Evolutionary conservation across 495 filamentous ascomycete genomes (phyloP), one percentile per base, ranked within the genome.

Genomic region (Acidiella bohemica): DNA sequence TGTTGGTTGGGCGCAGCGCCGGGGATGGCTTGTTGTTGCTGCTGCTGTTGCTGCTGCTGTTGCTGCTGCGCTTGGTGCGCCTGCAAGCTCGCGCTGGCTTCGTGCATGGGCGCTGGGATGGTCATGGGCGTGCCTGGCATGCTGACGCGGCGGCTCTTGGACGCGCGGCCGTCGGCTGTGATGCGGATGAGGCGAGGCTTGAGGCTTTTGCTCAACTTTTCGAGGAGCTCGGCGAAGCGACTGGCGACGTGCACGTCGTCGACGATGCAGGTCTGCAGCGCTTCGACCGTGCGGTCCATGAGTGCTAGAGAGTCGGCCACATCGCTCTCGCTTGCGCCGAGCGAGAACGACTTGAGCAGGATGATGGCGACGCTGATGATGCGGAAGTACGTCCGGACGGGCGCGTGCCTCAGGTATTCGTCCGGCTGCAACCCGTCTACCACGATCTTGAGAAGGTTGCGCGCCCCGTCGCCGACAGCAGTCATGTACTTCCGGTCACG

Each of bases 181-280:
- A 66, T 50, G 17, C 60, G 58, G 14, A 66, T 58, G 31, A 66
- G 56, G 21, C 53, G 51, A 10, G 49, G 36, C 16, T 59, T 54
- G 35, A 63, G 57, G 41, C 57, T 59, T 30, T 58, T 30, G 5
- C 55, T 64, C 2, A 62, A 46, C 9, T 44, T 78, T 55, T 92
- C 81, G 1, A 95, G 71, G 34, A 95, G 71, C 46, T 93, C 85
- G n/a, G 88, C 84, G 50, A 95, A 93, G 10, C 84, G 77, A 36
- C 86, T 84, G 22, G 78, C 88, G n/a, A 97, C 70, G 60, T 97
- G 90, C 14, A 97, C 83, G 51, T 96, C 90, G 56, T 97, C 90
- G 5, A 95, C 88, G 1, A 92, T 83, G 37, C 78, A 88, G 41
- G 73, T 81, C 17, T 81, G 73, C 17, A 97, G 67, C 16, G 83